Evolutionary conservation across 2,329 filamentous ascomycete species (phyloP).

Genomic region (Pyrenochaeta sp.): DNA sequence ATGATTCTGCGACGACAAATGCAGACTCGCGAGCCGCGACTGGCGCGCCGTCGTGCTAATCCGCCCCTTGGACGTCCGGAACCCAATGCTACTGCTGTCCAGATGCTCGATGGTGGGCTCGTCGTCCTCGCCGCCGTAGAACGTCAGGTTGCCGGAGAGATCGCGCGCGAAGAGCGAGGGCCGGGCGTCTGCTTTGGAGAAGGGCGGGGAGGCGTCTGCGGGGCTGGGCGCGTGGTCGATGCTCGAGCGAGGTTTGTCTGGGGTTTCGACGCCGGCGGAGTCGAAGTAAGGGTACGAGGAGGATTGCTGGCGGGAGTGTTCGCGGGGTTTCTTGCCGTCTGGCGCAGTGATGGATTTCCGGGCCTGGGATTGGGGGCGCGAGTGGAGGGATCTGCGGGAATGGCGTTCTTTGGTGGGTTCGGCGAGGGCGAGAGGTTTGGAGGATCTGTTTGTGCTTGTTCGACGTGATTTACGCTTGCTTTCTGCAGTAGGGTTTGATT

Average conservation of each 20-base stretch:
- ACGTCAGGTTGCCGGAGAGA: slow-evolving; percentile 26
- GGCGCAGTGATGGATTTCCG: too few relatives aligned
- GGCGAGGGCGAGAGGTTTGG: slow-evolving; percentile 12
- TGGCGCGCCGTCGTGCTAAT: slow-evolving; percentile 9
- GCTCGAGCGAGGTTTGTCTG: slow-evolving; percentile 6
- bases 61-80: slow-evolving; percentile 17
- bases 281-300: slow-evolving; percentile 40
- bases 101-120: slow-evolving; percentile 26
- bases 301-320: slow-evolving; percentile 35
- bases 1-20: background rate
- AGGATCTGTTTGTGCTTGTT: slow-evolving; percentile 4
- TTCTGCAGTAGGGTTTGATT: slow-evolving; percentile 11
- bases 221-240: slow-evolving; percentile 12
- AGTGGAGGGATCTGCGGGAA: slow-evolving; percentile 33
- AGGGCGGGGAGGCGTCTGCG: slow-evolving; percentile 1
- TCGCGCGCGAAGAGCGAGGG: slow-evolving; percentile 20
- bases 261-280: slow-evolving; percentile 10
- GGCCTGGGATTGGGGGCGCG: slow-evolving; percentile 29
- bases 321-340: slow-evolving; percentile 20
- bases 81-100: slow-evolving; percentile 22
- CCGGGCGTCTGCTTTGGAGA: slow-evolving; percentile 8
- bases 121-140: slow-evolving; percentile 27
- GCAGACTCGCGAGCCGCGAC: slow-evolving; percentile 12
- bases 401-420: slow-evolving; percentile 28
- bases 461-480: slow-evolving; percentile 12